Evolutionary conservation across 164 flowering plant species (phyloP).

Genomic region (Vitis cinerea): DNA sequence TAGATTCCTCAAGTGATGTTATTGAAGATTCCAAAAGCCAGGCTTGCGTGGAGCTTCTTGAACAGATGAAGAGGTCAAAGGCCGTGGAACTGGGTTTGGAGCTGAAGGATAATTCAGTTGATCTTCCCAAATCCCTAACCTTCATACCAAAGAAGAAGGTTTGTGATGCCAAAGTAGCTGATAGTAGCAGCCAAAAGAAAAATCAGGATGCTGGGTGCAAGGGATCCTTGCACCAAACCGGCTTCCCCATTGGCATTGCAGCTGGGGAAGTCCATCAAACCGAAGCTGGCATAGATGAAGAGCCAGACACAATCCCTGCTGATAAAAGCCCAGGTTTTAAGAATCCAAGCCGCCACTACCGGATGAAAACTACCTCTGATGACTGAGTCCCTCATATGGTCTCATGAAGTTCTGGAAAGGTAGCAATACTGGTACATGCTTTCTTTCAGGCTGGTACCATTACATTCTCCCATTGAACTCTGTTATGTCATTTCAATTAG

Average conservation of each 20-base stretch:
- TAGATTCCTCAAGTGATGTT: constrained; percentile 4
- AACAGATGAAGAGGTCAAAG: neutral
- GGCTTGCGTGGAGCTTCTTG: constrained; percentile 2
- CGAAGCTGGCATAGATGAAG: neutral
- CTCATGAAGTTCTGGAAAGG: neutral
- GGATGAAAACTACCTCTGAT: neutral
- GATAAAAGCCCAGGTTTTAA: neutral
- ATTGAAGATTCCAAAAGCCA: constrained; percentile 5
- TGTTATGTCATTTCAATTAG: neutral
- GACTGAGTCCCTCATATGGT: neutral
- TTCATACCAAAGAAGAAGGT: constrained; percentile 9
- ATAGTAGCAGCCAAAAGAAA: neutral
- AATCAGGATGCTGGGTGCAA: too few species aligned
- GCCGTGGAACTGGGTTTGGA: neutral
- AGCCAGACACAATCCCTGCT: neutral
- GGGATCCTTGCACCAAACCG: neutral
- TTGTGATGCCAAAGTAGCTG: neutral
- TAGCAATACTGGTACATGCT: neutral
- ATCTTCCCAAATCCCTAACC: constrained; percentile 10
- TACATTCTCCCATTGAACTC: neutral
- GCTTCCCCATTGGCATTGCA: neutral
- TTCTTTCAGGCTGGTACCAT: neutral
- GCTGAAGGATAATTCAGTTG: neutral
- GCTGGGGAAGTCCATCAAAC: neutral
- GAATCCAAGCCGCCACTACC: constrained; percentile 4